These are phyloP conservation scores for Phaeomoniella chlamydospora DNA, from an alignment of 2,329 filamentous ascomycete species.

Conservation along the genomic window DNA sequence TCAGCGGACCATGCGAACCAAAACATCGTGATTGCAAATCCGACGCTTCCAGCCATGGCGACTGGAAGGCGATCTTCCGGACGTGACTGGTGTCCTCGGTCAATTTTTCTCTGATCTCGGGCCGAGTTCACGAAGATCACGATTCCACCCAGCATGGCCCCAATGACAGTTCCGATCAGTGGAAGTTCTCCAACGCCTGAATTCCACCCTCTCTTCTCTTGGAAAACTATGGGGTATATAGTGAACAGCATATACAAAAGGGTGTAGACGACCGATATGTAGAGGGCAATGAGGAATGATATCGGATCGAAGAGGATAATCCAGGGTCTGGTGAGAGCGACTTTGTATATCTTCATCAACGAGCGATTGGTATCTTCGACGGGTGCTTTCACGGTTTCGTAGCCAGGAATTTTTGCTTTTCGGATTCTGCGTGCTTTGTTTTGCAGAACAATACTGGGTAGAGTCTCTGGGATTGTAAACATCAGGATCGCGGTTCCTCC, in stretches of 20 bases:
- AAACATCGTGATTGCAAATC: conserved; percentile 13
- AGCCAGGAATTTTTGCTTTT: conserved; percentile 32
- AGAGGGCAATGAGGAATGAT: conserved; percentile 36
- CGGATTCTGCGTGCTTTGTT: conserved; percentile 40
- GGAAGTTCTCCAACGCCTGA: conserved; percentile 37
- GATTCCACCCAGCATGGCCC: conserved; percentile 27
- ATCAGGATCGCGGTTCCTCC: conserved; percentile 25
- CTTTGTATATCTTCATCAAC: conserved; percentile 31
- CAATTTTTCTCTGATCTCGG: conserved; percentile 6
- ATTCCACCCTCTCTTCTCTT: conserved; percentile 39
- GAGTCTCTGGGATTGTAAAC: conserved; percentile 46
- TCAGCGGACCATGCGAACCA: conserved; percentile 12
- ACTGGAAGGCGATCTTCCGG: conserved; percentile 9
- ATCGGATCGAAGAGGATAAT: conserved; percentile 40
- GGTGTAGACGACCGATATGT: conserved; percentile 38
- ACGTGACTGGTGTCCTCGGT: conserved; percentile 5
- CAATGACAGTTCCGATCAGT: conserved; percentile 34
- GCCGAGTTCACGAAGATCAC: conserved; percentile 11
- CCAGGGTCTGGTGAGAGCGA: conserved; percentile 40
- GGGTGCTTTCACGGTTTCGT: conserved; percentile 35
- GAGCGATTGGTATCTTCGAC: conserved; percentile 31
- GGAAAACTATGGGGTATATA: conserved; percentile 42
- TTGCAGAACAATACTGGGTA: conserved; percentile 33
- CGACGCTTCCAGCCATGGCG: conserved; percentile 8
- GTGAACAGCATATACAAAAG: conserved; percentile 44